Percentiles rank a stretch among this genome's conserved stretches.
Conservation (phyloP, 2,329 filamentous ascomycete genomes). For the Colletotrichum nymphaeae region DNA sequence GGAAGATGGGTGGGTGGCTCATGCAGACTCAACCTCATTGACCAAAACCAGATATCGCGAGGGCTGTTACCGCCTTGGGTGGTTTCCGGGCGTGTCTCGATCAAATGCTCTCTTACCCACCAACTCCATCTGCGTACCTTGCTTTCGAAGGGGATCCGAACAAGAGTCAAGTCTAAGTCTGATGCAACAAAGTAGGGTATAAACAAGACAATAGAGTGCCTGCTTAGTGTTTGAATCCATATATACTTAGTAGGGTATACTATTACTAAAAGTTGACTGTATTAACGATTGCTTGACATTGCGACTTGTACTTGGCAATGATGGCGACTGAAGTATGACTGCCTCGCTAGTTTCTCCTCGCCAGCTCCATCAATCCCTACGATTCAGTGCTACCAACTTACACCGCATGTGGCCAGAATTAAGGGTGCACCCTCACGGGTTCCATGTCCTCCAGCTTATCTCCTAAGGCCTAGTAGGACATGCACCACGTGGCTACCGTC, state of each 20-base stretch:
- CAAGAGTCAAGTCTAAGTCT: too few species aligned
- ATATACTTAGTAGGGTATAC: too few species aligned
- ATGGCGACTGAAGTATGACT: too few species aligned
- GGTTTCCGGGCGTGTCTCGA: background rate
- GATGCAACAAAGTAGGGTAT: too few species aligned
- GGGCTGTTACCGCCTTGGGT: background rate
- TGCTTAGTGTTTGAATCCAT: too few species aligned
- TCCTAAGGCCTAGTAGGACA: conserved; percentile 4
- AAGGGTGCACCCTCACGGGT: background rate
- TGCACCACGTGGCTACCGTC: conserved; percentile 27
- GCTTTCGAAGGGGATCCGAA: too few species aligned
- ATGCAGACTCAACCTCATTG: background rate
- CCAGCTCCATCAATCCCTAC: background rate
- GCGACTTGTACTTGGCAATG: too few species aligned
- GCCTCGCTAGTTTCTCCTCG: too few species aligned
- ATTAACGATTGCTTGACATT: too few species aligned
- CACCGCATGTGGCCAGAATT: background rate
- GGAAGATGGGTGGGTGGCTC: background rate
- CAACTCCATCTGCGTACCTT: background rate
- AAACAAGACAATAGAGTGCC: too few species aligned
- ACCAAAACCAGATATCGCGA: background rate
- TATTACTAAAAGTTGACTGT: too few species aligned
- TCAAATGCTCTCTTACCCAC: background rate
- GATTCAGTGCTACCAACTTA: background rate
- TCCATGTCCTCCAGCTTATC: background rate